Evolutionary conservation across 2,329 filamentous ascomycete species (phyloP).

Genomic region (Cytospora mali): DNA sequence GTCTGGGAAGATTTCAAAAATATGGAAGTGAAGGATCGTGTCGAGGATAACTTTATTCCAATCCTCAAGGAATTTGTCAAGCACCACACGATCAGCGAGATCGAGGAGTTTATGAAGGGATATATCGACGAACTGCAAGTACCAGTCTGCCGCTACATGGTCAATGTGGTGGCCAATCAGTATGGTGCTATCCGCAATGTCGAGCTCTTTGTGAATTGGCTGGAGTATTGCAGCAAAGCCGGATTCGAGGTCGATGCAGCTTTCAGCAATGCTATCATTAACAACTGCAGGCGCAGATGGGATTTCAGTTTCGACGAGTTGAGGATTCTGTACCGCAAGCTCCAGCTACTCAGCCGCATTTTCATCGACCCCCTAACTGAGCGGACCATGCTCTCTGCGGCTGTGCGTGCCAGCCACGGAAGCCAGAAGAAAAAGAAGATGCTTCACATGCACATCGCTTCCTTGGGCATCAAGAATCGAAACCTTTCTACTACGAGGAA

Average conservation of each 20-base stretch:
- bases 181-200: conserved; percentile 45
- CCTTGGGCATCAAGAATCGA: conserved; percentile 12
- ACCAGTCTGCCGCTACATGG: conserved; percentile 40
- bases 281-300: conserved; percentile 43
- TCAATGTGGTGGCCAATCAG: conserved; percentile 47
- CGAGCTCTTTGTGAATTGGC: conserved; percentile 44
- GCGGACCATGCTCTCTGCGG: conserved; percentile 22
- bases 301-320: conserved; percentile 42
- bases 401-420: conserved; percentile 13
- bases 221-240: conserved; percentile 41
- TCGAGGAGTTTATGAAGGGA: conserved; percentile 43
- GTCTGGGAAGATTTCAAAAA: conserved; percentile 40
- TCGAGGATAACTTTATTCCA: conserved; percentile 40
- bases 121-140: conserved; percentile 42
- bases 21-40: conserved; percentile 33
- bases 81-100: conserved; percentile 44
- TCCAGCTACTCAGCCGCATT: conserved; percentile 38
- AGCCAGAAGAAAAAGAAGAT: conserved; percentile 9
- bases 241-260: conserved; percentile 42
- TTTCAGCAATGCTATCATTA: conserved; percentile 45
- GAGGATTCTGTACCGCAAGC: conserved; percentile 38
- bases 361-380: conserved; percentile 44
- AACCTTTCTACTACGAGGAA: conserved; percentile 4
- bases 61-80: conserved; percentile 44
- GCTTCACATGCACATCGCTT: conserved; percentile 16